Evolutionary conservation across 768 basidiomycete species (phyloP), one percentile per base, ranked within the genome.

Genomic region (Russula griseocarnosa): DNA sequence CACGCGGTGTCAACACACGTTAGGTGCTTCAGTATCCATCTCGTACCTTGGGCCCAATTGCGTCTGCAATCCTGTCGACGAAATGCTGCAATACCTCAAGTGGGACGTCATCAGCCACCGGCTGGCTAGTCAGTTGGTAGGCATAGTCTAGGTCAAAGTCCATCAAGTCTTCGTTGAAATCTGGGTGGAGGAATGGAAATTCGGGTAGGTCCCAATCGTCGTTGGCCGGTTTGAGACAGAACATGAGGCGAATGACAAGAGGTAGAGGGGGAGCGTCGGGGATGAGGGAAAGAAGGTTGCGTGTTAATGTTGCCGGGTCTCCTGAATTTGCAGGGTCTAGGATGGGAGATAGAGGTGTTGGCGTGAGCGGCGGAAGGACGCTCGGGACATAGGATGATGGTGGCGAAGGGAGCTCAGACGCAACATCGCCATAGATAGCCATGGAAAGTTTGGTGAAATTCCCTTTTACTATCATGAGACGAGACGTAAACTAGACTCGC

Each of bases 401-500:
- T 9, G 79, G 60, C 4, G 73, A 69, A 9, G 75, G 67, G 3
- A 72, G 61, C 38, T 87, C 85, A 14, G 80, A 74, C 20, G 84
- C 78, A 16, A 83, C 69, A 36, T 88, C 81, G 24, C 82, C 82
- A 57, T 81, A 81, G 63, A 81, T 77, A 16, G 87, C 86, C 69
- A 89, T 75, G 14, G 89, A 88, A 22, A 89, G 75, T 62, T 76
- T 77, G 55, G 82, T 75, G 72, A 90, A 92, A 40, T 82, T 77
- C n/a, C 90, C 91, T 70, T 86, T 86, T 66, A 93, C 79, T 62
- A 92, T 88, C 81, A 93, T 85, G 34, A 92, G 77, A 50, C 90
- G 86, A 24, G 90, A 90, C 4, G 86, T 82, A 71, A 82, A 85
- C 87, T 90, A 71, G 20, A 60, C 34, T 38, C 28, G 34, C 49